phyloP scores from a whole-genome alignment of 768 basidiomycete species.

The Termitomyces sp. region DNA sequence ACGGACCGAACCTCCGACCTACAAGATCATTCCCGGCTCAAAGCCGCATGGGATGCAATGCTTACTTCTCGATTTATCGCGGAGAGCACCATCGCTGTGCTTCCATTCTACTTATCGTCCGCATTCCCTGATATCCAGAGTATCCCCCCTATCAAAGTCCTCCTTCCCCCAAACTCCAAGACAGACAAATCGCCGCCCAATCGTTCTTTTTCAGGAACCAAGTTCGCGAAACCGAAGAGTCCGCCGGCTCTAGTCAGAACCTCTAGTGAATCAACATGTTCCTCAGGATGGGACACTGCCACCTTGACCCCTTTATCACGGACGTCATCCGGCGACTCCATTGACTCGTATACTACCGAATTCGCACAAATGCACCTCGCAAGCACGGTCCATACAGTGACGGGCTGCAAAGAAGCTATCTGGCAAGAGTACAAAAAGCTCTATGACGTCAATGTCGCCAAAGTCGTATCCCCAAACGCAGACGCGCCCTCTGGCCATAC shows the following conservation, averaged over 20 bases:
- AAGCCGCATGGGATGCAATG: slow-evolving; percentile 65
- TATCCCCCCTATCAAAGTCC: slow-evolving; percentile 41
- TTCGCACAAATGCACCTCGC: slow-evolving; percentile 65
- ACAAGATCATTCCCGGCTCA: slow-evolving; percentile 57
- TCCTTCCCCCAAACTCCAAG: slow-evolving; percentile 48
- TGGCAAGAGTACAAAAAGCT: slow-evolving; percentile 57
- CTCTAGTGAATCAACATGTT: slow-evolving; percentile 1
- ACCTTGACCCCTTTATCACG: neutral
- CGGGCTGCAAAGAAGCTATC: slow-evolving; percentile 65
- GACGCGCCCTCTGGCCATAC: neutral
- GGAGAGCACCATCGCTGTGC: slow-evolving; percentile 45
- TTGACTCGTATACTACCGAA: slow-evolving; percentile 16
- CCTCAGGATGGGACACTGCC: neutral
- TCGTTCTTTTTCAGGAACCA: neutral
- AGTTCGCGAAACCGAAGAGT: neutral
- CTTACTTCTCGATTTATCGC: slow-evolving; percentile 51
- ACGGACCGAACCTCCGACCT: slow-evolving; percentile 28
- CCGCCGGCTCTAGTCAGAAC: neutral
- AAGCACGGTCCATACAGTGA: slow-evolving; percentile 48
- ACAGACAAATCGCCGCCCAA: neutral
- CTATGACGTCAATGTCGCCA: slow-evolving; percentile 22
- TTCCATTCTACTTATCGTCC: slow-evolving; percentile 63
- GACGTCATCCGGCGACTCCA: neutral
- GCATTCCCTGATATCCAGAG: slow-evolving; percentile 46
- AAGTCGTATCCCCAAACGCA: slow-evolving; percentile 1